Percentiles rank a stretch among this genome's conserved stretches.
phyloP scores from a whole-genome alignment of 2,329 filamentous ascomycete species.

The Emmonsia crescens region DNA sequence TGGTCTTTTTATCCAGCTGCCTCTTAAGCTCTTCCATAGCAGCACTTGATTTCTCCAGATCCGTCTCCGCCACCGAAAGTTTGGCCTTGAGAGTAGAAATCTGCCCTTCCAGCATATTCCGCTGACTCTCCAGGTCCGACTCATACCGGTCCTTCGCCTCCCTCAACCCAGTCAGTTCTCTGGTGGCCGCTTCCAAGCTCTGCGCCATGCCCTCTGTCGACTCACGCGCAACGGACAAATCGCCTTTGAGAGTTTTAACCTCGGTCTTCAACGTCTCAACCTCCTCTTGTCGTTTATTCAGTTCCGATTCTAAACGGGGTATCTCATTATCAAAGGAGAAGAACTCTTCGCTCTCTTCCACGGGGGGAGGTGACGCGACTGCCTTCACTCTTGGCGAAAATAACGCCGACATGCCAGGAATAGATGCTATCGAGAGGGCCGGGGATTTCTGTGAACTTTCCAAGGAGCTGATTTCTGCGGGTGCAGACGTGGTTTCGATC shows the following conservation, averaged over 20 bases:
- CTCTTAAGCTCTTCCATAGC: conserved; percentile 26
- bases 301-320: conserved; percentile 64
- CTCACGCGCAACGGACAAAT: conserved; percentile 61
- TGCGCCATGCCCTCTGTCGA: conserved; percentile 54
- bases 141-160: conserved; percentile 43
- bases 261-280: conserved; percentile 60
- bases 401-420: conserved; percentile 26
- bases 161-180: conserved; percentile 48
- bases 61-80: conserved; percentile 22
- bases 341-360: conserved; percentile 54
- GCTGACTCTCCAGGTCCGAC: conserved; percentile 35
- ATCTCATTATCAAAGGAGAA: conserved; percentile 89
- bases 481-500: conserved; percentile 33
- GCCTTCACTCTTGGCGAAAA: conserved; percentile 30
- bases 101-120: conserved; percentile 29
- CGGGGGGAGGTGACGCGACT: conserved; percentile 19
- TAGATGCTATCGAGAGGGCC: conserved; percentile 21
- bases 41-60: conserved; percentile 20
- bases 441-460: conserved; percentile 21
- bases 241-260: conserved; percentile 55
- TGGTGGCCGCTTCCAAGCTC: conserved; percentile 56
- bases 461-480: conserved; percentile 16
- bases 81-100: conserved; percentile 33
- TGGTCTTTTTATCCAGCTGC: conserved; percentile 32
- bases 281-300: conserved; percentile 59